Base-by-base conservation (phyloP, 352 stramenopile species). In the Globisporangium megalacanthum region DNA sequence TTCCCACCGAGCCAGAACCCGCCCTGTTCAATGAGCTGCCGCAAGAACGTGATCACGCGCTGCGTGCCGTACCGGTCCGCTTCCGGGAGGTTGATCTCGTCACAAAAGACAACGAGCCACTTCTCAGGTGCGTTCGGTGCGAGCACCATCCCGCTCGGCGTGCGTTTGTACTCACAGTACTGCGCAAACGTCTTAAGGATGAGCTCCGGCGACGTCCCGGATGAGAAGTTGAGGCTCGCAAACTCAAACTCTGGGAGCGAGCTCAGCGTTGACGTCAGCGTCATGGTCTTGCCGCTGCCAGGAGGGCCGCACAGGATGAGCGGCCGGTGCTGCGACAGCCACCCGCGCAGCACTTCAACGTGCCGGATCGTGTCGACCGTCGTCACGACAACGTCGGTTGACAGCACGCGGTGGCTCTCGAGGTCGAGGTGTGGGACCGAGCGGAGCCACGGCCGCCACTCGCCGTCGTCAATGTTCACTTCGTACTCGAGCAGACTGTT, bases 201-300 rank as follows among this genome's bases (percentile, higher is more conserved):
- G 19, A 99, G 84, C 52, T 99, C 96, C 19, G 97, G 96, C 41
- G 93, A 98, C 4, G 98, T 99, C 55, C 94, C 93, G 53, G 92
- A 99, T 39, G 95, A 99, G 72, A 99, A 99, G 73, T 99, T 99
- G 31, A 99, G 85, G 58, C 91, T 98, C 10, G 95, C 97, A 52
- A 99, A 93, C 51, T 99, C 94, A 58, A 99, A 98, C 53, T 98
- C 92, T 45, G 97, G 95, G n/a, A 99, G 86, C 4, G 89, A 97
- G 61, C 97, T 96, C 36, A 99, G 88, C 9, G 97, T 97, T 33
- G 92, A 98, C 3, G 94, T 99, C 42, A 99, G 73, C 2, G 98
- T 99, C 97, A 99, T 99, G 3, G 97, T 99, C 67, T 99, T 99
- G 69, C 98, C 98, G 66, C 83, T 98, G n/a, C 97, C 97, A 3